Evolutionary conservation across 1,284 basidiomycete genomes (phyloP).

Genomic region (Ustanciosporium gigantosporum): DNA sequence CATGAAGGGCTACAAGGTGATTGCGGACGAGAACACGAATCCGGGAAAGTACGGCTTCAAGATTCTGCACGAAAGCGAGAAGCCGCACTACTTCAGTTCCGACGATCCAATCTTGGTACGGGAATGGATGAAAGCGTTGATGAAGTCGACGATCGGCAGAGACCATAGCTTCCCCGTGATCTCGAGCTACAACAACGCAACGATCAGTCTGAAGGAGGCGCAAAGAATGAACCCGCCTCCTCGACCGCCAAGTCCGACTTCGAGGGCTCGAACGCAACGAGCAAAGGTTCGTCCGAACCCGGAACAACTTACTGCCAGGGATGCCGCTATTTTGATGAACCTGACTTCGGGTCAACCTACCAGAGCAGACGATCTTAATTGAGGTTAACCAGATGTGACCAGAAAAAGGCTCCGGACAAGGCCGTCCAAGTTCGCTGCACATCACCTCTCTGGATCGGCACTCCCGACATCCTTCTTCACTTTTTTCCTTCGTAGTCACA

Average conservation of each 20-base stretch:
- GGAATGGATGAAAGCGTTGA: slow-evolving; percentile 99
- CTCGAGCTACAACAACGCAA: slow-evolving; percentile 94
- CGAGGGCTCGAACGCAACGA: slow-evolving; percentile 84
- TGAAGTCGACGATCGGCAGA: slow-evolving; percentile 95
- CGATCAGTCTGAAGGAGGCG: slow-evolving; percentile 89
- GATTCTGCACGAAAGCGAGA: slow-evolving; percentile 85
- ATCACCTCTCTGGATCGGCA: too few relatives aligned
- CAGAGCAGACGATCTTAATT: slow-evolving; percentile 9
- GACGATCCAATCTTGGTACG: slow-evolving; percentile 81
- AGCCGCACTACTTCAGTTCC: slow-evolving; percentile 86
- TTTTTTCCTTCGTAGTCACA: too few relatives aligned
- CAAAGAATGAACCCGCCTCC: slow-evolving; percentile 95
- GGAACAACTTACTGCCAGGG: slow-evolving; percentile 76
- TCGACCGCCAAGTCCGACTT: slow-evolving; percentile 86
- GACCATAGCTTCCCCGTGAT: slow-evolving; percentile 72
- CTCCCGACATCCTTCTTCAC: too few relatives aligned
- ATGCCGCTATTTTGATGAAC: slow-evolving; percentile 62
- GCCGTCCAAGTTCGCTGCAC: too few relatives aligned
- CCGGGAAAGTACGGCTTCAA: slow-evolving; percentile 94
- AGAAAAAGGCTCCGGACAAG: too few relatives aligned
- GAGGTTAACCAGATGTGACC: too few relatives aligned
- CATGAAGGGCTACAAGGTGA: slow-evolving; percentile 87
- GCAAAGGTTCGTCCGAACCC: slow-evolving; percentile 84
- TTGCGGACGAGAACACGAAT: slow-evolving; percentile 87
- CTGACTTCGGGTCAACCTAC: slow-evolving; percentile 18